phyloP scores from a whole-genome alignment of 2,329 filamentous ascomycete species.

The Colletotrichum camelliae region DNA sequence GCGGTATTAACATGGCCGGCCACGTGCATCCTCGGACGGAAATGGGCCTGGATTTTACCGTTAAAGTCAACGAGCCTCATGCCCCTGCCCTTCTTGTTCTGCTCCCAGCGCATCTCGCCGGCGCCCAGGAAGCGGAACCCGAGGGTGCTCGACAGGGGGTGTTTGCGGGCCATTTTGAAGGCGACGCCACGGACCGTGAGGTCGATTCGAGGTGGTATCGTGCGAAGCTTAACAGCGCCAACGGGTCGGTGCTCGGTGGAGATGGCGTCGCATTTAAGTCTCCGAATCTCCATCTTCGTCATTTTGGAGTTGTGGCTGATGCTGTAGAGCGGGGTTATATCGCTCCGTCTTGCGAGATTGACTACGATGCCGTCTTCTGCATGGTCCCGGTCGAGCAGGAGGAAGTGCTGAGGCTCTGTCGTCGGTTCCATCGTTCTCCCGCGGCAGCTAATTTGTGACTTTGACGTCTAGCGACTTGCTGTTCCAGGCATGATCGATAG shows the following conservation, averaged over 20 bases:
- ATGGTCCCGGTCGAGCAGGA: not conserved
- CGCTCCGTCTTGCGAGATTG: not conserved
- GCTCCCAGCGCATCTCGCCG: conserved; percentile 18
- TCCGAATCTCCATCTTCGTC: conserved; percentile 13
- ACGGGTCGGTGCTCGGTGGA: not conserved
- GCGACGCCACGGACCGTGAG: conserved; percentile 9
- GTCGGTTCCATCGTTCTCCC: not conserved
- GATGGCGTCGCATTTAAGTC: not conserved
- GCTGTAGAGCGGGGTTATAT: not conserved
- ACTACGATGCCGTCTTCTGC: not conserved
- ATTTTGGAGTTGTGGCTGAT: conserved; percentile 5
- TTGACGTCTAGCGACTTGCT: not conserved
- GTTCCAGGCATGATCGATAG: not conserved
- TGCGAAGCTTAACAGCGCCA: conserved; percentile 5
- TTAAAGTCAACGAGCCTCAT: conserved; percentile 20
- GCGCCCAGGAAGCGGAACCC: conserved; percentile 12
- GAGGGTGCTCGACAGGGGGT: conserved; percentile 6
- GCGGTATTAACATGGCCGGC: not conserved
- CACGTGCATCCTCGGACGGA: conserved; percentile 4
- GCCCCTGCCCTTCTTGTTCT: not conserved
- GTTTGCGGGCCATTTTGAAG: conserved; percentile 11
- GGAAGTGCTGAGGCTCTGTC: not conserved
- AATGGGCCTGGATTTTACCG: not conserved
- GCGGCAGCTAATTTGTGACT: not conserved
- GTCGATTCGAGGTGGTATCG: conserved; percentile 11